Evolutionary conservation across 768 basidiomycete genomes (phyloP).

Genomic region (Lentinula sp.): DNA sequence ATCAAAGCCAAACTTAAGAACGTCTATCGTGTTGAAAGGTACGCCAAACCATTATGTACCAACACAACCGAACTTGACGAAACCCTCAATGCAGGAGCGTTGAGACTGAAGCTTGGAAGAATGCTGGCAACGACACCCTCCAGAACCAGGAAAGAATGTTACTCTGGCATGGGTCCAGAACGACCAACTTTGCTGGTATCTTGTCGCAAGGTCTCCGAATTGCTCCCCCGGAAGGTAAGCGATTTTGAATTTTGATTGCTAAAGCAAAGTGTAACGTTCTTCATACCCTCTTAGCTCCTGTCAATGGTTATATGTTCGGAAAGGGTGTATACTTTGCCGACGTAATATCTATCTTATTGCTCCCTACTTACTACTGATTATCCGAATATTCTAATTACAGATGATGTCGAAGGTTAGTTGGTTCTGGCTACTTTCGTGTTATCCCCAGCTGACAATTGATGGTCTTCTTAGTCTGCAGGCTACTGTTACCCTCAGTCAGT

Average conservation of each 20-base stretch:
- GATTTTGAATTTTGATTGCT: constrained; percentile 5
- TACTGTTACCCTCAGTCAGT: constrained; percentile 49
- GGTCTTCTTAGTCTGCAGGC: constrained; percentile 38
- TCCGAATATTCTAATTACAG: constrained; percentile 17
- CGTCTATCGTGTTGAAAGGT: constrained; percentile 54
- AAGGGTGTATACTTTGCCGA: constrained; percentile 65
- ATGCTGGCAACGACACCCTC: constrained; percentile 37
- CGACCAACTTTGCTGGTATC: constrained; percentile 62
- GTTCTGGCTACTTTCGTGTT: neutral
- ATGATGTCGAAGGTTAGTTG: constrained; percentile 56
- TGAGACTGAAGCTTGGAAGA: constrained; percentile 32
- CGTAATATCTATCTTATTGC: constrained; percentile 23
- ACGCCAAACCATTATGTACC: neutral
- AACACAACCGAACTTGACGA: neutral
- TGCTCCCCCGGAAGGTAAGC: constrained; percentile 54
- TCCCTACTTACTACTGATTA: neutral
- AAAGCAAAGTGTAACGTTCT: neutral
- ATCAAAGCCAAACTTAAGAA: constrained; percentile 35
- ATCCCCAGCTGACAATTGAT: neutral
- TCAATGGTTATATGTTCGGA: constrained; percentile 61
- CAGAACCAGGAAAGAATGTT: constrained; percentile 45
- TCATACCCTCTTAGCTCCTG: constrained; percentile 29
- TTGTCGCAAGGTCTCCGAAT: constrained; percentile 58
- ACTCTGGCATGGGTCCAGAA: constrained; percentile 59
- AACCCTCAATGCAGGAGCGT: constrained; percentile 10